Evolutionary conservation across 163 green algal genomes (phyloP).

Genomic region (Picocystis sp.): DNA sequence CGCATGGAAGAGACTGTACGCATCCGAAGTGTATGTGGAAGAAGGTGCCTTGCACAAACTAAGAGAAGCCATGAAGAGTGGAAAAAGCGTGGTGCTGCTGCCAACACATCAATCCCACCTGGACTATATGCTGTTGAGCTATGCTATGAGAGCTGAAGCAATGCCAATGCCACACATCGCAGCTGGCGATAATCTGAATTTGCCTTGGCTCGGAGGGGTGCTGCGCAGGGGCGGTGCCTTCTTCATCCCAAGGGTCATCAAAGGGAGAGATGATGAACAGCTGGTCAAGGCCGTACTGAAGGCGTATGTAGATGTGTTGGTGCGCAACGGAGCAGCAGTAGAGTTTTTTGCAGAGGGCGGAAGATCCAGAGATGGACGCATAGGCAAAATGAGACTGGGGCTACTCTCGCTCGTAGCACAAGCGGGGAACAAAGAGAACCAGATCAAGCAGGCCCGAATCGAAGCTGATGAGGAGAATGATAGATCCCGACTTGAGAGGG

Average conservation of each 20-base stretch:
- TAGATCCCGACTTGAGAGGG: background rate
- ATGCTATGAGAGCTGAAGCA: slow-evolving; percentile 18
- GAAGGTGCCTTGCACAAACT: slow-evolving; percentile 8
- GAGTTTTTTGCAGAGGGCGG: slow-evolving; percentile 42
- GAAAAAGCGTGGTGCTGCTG: slow-evolving; percentile 19
- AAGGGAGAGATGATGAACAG: slow-evolving; percentile 10
- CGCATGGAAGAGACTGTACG: slow-evolving; percentile 21
- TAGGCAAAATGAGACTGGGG: slow-evolving; percentile 21
- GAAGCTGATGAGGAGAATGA: slow-evolving; percentile 4
- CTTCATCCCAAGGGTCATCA: slow-evolving; percentile 25
- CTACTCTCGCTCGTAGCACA: slow-evolving; percentile 23
- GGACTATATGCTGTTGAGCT: slow-evolving; percentile 32
- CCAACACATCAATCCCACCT: slow-evolving; percentile 33
- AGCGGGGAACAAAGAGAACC: slow-evolving; percentile 9
- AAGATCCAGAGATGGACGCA: slow-evolving; percentile 20
- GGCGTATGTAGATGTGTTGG: slow-evolving; percentile 23
- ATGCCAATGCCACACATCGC: slow-evolving; percentile 26
- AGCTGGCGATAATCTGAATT: slow-evolving; percentile 27
- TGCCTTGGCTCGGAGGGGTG: slow-evolving; percentile 21
- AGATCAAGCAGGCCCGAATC: slow-evolving; percentile 4
- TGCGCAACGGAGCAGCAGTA: slow-evolving; percentile 16
- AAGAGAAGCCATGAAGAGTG: slow-evolving; percentile 5
- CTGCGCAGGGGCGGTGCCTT: slow-evolving; percentile 28
- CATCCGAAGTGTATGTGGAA: slow-evolving; percentile 20
- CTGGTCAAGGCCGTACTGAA: slow-evolving; percentile 24